phyloP scores from a whole-genome alignment of 164 flowering plant genomes.

The Tetracentron sinense region DNA sequence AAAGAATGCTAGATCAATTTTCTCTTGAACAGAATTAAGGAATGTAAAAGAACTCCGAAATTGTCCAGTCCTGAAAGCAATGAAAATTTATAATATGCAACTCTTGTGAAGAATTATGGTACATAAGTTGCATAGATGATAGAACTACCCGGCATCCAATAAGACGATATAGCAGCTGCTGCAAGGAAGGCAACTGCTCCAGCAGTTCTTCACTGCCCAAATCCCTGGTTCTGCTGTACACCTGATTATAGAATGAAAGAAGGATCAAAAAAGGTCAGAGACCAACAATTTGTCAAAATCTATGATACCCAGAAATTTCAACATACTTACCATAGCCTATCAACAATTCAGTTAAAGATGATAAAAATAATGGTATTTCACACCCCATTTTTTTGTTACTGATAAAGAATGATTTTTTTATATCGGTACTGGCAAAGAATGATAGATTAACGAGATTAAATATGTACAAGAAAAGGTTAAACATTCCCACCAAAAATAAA shows the following conservation, averaged over 20 bases:
- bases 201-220: conserved; percentile 59
- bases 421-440: too few species aligned
- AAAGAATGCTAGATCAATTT: conserved; percentile 12
- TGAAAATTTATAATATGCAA: neutral
- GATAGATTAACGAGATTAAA: too few species aligned
- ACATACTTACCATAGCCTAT: too few species aligned
- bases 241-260: conserved; percentile 28
- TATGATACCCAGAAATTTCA: neutral
- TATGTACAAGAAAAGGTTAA: too few species aligned
- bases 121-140: neutral
- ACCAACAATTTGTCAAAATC: neutral
- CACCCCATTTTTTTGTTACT: too few species aligned
- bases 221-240: conserved; percentile 71
- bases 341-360: too few species aligned
- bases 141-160: conserved; percentile 67
- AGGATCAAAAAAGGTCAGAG: neutral
- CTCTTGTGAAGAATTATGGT: neutral
- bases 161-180: conserved; percentile 71
- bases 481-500: too few species aligned
- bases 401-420: too few species aligned
- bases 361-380: too few species aligned
- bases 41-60: neutral
- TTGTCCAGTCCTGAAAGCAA: neutral
- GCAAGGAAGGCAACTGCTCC: conserved; percentile 77
- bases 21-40: neutral